Evolutionary conservation across 2,329 filamentous ascomycete genomes (phyloP), one percentile per base, ranked within the genome.

Genomic region (Neopestalotiopsis clavispora): DNA sequence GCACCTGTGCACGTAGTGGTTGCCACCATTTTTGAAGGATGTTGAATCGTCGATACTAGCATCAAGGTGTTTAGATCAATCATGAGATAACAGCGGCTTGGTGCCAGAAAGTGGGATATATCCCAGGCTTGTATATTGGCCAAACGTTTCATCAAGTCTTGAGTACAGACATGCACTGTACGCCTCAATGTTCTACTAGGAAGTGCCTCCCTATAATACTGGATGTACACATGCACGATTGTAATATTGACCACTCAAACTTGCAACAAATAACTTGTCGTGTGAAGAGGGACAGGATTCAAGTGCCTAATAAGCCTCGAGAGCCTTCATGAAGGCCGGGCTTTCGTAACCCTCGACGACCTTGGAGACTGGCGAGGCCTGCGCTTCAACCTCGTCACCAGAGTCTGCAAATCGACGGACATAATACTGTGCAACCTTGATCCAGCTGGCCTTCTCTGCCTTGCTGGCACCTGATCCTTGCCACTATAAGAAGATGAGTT

Each of bases 391-490:
- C 17, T 77, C 75, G 2, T 77, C 75, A 28, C 70, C 68, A 4
- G 71, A 74, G 14, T 73, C 75, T 69, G 81, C 78, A 65, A 86
- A 76, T 66, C 81, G 80, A 12, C 80, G 79, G 63, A 88, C 75
- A 71, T 90, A 90, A 4, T 81, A 80, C 78, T 90, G 85, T n/a
- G 87, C 85, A 4, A 89, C 84, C 69, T 82, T 83, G 60, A 90
- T 78, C 90, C 90, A 92, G 76, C 82, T 81, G 4, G 86, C 84
- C 77, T 84, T 90, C 79, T 92, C 90, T 1, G 77, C 79, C 42
- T 79, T 78, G 76, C 89, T 92, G 9, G 90, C 89, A 1, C 82
- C 80, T 2, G 79, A 78, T 0, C 90, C 90, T 74, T 91, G 85
- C 90, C 90, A 92, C 34, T 38, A 10, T 38, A 38, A 38, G 6